Evolutionary conservation across 345 rosid species (phyloP), one percentile per base, ranked within the genome.

Genomic region (Chamaenerion angustifolium): DNA sequence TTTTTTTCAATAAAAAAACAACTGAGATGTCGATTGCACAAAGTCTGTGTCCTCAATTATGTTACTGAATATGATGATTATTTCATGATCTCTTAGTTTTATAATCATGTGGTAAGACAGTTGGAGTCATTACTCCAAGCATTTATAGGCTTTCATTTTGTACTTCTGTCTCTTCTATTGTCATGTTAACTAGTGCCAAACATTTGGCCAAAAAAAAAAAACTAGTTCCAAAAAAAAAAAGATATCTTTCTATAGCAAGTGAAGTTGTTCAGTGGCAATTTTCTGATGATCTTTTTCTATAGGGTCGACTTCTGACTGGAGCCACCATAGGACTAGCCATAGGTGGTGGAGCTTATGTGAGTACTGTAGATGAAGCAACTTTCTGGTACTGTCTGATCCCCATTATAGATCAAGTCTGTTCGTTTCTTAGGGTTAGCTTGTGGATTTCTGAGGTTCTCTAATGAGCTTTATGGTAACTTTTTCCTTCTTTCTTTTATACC

Each of bases 341-440:
- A 58, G 90, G 78, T 40, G 85, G 96, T 47, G 98, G 95, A 63
- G 97, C 97, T 59, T 89, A 89, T 68, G 94, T 76, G 50, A 86
- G 98, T 64, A 90, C 94, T 25, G 87, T 79, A 59, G 98, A 92
- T 74, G 98, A 87, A 74, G 98, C 95, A 48, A 87, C 98, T 55
- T 82, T 92, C 83, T 87, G 98, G 98, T 92, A 84, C 61, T 50
- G 55, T 56, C 54, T 37, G 52, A 46, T 56, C 31, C 58, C 16
- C 52, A 31, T 31, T 31, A 4, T 41, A 47, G 45, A 53, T 11
- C 44, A n/a, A 46, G 50, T 12, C 49, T 27, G 40, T 49, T 13
- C 58, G 23, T 51, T 40, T 47, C 10, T 5, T 7, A 31, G 37
- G 37, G 37, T 31, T 16, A 48, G 17, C 9, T 60, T 25, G 17